Percentiles rank a stretch among this genome's conserved stretches.
phyloP scores from a whole-genome alignment of 441 rosid species.

The Adansonia grandidieri region DNA sequence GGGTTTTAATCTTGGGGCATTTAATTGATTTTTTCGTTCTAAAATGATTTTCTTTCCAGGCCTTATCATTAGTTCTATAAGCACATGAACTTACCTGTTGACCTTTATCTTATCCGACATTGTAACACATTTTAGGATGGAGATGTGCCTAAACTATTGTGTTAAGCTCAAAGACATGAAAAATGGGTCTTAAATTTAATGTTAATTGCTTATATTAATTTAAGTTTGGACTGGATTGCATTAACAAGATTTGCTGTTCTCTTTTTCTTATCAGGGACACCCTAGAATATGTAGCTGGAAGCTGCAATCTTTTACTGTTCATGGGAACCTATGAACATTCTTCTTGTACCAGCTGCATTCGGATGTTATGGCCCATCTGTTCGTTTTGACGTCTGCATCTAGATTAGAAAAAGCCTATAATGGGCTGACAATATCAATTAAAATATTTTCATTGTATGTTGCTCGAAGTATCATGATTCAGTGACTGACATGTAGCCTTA shows the following conservation, averaged over 20 bases:
- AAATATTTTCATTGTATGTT: constrained; percentile 30
- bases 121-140: background rate
- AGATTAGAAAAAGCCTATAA: constrained; percentile 16
- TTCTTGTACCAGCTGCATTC: constrained; percentile 14
- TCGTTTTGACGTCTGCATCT: background rate
- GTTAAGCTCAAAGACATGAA: background rate
- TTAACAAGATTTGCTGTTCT: constrained; percentile 11
- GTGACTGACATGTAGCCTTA: constrained; percentile 27
- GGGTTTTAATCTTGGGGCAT: background rate
- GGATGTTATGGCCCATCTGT: background rate
- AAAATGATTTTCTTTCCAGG: background rate
- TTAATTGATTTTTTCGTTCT: background rate
- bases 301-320: constrained; percentile 16
- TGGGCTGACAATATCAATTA: constrained; percentile 20
- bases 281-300: constrained; percentile 20
- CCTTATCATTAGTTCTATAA: background rate
- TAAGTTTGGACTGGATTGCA: background rate
- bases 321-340: background rate
- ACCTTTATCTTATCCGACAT: background rate
- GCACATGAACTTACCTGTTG: background rate
- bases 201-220: background rate
- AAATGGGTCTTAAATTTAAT: background rate
- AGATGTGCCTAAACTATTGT: background rate
- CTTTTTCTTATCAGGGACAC: constrained; percentile 22
- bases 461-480: constrained; percentile 20